phyloP scores from a whole-genome alignment of 345 rosid genomes.

The Rubroshorea leprosula region DNA sequence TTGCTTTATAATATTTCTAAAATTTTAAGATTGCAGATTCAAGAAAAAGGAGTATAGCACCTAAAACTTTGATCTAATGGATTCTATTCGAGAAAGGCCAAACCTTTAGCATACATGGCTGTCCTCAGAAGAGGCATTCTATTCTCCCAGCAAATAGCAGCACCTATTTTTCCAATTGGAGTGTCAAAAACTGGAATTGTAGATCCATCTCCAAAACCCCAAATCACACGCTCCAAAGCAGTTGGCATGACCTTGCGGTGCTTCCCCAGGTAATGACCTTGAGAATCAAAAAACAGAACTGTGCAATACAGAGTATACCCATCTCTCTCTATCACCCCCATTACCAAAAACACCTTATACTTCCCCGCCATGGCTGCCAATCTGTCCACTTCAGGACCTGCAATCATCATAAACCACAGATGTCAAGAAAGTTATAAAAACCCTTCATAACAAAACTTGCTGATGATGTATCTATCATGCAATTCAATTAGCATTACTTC shows the following conservation, averaged over 20 bases:
- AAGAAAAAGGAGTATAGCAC: not conserved
- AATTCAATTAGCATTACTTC: not conserved
- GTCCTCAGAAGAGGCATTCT: constrained; percentile 92
- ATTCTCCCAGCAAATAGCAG: constrained; percentile 94
- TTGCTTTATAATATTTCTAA: no score
- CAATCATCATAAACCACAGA: not conserved
- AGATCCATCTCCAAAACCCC: constrained; percentile 97
- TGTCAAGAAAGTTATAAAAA: not conserved
- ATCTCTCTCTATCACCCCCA: constrained; percentile 95
- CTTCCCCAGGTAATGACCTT: constrained; percentile 79
- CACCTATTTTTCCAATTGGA: constrained; percentile 79
- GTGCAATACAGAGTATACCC: constrained; percentile 87
- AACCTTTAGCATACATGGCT: constrained; percentile 93
- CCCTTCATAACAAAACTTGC: not conserved
- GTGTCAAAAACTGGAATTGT: constrained; percentile 82
- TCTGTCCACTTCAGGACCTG: constrained; percentile 81
- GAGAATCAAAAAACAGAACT: constrained; percentile 70
- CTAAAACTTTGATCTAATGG: not conserved
- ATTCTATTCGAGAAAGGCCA: no score
- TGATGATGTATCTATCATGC: no score
- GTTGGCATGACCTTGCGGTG: constrained; percentile 94
- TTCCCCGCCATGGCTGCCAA: constrained; percentile 86
- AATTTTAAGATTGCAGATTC: no score
- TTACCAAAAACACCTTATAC: constrained; percentile 73
- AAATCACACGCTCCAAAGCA: constrained; percentile 74